Conservation (phyloP, 176 grass and related monocot species). For the Carex scoparia region DNA sequence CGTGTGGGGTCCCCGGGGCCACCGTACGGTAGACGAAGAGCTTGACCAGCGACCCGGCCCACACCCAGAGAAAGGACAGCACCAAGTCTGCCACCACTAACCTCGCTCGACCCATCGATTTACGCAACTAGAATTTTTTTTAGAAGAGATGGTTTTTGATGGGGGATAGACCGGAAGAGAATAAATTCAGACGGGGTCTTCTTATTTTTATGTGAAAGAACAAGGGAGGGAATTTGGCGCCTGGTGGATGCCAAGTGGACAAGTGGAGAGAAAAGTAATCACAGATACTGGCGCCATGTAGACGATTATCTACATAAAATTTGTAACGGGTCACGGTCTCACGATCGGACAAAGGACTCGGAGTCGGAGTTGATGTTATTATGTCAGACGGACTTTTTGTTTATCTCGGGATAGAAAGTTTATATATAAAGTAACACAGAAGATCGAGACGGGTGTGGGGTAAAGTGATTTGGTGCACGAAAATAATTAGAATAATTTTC, state of each 20-base stretch:
- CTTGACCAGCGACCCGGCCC: conserved; percentile 78
- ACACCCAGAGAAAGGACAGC: conserved; percentile 71
- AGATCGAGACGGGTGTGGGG: too few species aligned
- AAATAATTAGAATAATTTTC: too few species aligned
- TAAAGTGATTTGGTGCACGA: too few species aligned
- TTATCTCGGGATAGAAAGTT: too few species aligned
- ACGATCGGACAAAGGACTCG: too few species aligned
- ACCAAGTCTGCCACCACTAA: conserved; percentile 54
- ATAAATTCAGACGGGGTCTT: neutral
- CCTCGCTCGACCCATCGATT: conserved; percentile 23
- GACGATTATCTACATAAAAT: neutral
- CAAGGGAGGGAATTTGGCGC: neutral
- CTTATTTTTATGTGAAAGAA: neutral
- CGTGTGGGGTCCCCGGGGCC: conserved; percentile 33
- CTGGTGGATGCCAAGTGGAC: neutral
- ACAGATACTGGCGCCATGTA: neutral
- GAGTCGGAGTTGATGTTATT: too few species aligned
- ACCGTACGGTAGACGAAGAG: conserved; percentile 53
- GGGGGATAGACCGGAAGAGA: neutral
- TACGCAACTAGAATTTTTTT: neutral
- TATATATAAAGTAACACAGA: too few species aligned
- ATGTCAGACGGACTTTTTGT: too few species aligned
- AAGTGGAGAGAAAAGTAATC: neutral
- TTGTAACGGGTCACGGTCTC: neutral
- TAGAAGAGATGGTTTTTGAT: neutral